Conservation (phyloP, 176 grass and related monocot genomes). For the Dactylis glomerata region DNA sequence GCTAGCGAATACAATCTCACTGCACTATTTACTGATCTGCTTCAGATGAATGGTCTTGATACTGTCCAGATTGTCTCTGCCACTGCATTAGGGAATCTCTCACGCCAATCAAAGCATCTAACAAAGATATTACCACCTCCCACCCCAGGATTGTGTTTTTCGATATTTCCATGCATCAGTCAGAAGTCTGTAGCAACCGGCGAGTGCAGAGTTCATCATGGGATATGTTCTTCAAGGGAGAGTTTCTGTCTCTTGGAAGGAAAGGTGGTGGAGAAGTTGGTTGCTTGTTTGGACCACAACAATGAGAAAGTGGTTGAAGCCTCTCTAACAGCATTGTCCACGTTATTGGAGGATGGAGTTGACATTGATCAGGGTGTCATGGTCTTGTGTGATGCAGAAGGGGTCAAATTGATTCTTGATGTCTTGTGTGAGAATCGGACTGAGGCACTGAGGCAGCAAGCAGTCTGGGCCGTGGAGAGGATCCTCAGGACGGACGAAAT, state of each 20-base stretch:
- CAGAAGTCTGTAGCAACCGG: slow-evolving; percentile 55
- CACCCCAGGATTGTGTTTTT: slow-evolving; percentile 55
- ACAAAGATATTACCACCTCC: slow-evolving; percentile 57
- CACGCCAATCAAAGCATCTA: slow-evolving; percentile 70
- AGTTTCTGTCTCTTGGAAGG: slow-evolving; percentile 93
- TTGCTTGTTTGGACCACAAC: slow-evolving; percentile 81
- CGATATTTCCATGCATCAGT: slow-evolving; percentile 70
- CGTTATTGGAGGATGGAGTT: slow-evolving; percentile 86
- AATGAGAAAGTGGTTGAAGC: slow-evolving; percentile 89
- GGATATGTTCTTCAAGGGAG: slow-evolving; percentile 75
- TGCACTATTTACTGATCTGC: slow-evolving; percentile 85
- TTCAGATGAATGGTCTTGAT: slow-evolving; percentile 93
- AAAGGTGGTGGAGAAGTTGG: slow-evolving; percentile 87
- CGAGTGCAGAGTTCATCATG: slow-evolving; percentile 68
- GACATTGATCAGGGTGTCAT: slow-evolving; percentile 81
- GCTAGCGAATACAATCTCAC: slow-evolving; percentile 70
- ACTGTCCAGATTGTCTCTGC: slow-evolving; percentile 75
- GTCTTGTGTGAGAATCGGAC: slow-evolving; percentile 65
- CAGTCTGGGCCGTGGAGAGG: slow-evolving; percentile 92
- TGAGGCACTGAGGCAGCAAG: slow-evolving; percentile 57
- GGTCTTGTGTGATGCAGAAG: slow-evolving; percentile 71
- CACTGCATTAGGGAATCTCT: slow-evolving; percentile 72
- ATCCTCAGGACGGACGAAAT: slow-evolving; percentile 77
- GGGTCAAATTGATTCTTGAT: slow-evolving; percentile 70
- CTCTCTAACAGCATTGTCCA: slow-evolving; percentile 74